Evolutionary conservation across 805 yeast species (phyloP).

Genomic region (Zygosaccharomyces kombuchaensis): DNA sequence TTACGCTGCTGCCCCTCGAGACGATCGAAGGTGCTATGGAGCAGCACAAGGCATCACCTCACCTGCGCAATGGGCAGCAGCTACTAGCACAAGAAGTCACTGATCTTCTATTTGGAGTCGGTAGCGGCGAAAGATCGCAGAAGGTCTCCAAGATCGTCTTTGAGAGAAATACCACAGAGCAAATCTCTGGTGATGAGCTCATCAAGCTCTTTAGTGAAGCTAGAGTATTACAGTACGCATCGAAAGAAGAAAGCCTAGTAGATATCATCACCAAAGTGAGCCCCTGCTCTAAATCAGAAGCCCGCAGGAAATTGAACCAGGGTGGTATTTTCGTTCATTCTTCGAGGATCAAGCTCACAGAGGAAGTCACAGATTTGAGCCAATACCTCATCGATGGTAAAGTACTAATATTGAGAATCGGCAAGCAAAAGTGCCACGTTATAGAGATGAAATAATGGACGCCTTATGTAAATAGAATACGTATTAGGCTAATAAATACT

Average conservation of each 20-base stretch:
- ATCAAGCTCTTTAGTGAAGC: constrained; percentile 20
- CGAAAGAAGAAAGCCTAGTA: constrained; percentile 41
- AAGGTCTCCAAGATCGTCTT: constrained; percentile 64
- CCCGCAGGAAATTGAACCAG: constrained; percentile 54
- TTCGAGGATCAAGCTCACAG: constrained; percentile 49
- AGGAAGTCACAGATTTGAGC: constrained; percentile 46
- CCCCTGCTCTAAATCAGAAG: constrained; percentile 51
- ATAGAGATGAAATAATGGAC: constrained; percentile 36
- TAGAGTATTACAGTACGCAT: constrained; percentile 16
- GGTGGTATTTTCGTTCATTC: constrained; percentile 75
- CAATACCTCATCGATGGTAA: constrained; percentile 53
- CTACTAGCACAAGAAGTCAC: constrained; percentile 79
- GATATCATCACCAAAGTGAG: constrained; percentile 47
- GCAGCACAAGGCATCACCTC: constrained; percentile 56
- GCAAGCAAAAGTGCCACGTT: constrained; percentile 64
- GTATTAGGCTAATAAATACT: constrained; percentile 8
- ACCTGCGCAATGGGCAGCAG: constrained; percentile 66
- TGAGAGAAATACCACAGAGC: constrained; percentile 12
- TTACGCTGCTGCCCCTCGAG: constrained; percentile 69
- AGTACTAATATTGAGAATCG: constrained; percentile 64
- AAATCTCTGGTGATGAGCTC: constrained; percentile 15
- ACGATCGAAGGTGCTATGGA: constrained; percentile 52
- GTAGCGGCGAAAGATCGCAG: constrained; percentile 64
- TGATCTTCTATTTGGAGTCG: constrained; percentile 81
- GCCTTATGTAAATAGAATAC: constrained; percentile 7